Conservation (phyloP, 1,284 basidiomycete species). For the Athelia psychrophila region DNA sequence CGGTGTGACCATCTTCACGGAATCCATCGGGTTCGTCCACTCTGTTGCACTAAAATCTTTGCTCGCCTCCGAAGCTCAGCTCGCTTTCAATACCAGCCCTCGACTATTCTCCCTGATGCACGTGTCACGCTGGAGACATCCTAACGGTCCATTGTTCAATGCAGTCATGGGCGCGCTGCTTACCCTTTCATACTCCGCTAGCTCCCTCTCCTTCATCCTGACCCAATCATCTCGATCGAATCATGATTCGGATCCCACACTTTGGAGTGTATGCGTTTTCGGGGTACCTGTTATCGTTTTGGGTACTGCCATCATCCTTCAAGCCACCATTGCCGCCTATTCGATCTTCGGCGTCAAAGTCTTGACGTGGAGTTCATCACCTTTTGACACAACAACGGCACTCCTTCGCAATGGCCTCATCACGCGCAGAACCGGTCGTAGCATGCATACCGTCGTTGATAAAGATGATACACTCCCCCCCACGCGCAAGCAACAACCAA, state of each 20-base stretch:
- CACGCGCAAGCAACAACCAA: not conserved
- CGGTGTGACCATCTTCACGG: slow-evolving; percentile 24
- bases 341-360: not conserved
- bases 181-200: slow-evolving; percentile 23
- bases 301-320: not conserved
- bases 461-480: not conserved
- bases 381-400: not conserved
- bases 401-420: not conserved
- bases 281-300: not conserved
- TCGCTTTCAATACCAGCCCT: slow-evolving; percentile 29
- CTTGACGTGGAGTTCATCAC: not conserved
- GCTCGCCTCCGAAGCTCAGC: slow-evolving; percentile 18
- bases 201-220: slow-evolving; percentile 17
- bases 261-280: not conserved
- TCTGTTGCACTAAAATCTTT: slow-evolving; percentile 23
- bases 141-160: slow-evolving; percentile 21
- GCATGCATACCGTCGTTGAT: not conserved
- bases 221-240: too few species aligned
- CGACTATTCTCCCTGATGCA: slow-evolving; percentile 20
- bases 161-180: slow-evolving; percentile 23
- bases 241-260: too few species aligned
- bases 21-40: slow-evolving; percentile 26
- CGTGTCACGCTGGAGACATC: slow-evolving; percentile 9
- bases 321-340: not conserved
- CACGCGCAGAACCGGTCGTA: not conserved